Conservation (phyloP, 805 yeast species). For the Torulaspora indica region DNA sequence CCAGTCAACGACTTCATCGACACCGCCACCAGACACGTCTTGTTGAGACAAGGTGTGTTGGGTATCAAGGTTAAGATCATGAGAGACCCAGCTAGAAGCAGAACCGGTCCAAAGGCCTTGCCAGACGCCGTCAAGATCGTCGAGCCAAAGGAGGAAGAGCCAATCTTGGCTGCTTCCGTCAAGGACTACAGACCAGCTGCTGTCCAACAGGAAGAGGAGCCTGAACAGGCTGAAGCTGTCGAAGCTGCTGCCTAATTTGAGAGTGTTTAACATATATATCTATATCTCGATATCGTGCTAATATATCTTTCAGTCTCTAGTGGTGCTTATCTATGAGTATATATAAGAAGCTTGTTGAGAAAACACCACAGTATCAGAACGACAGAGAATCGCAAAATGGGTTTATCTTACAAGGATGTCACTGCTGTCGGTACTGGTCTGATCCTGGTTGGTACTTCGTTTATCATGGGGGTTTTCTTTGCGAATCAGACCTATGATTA, state of each 20-base stretch:
- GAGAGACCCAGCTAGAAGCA: conserved; percentile 94
- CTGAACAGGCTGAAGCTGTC: conserved; percentile 14
- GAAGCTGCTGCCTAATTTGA: conserved; percentile 20
- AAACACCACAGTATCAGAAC: too few relatives aligned
- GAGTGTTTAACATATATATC: conserved; percentile 1
- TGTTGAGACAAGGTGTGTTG: conserved; percentile 99
- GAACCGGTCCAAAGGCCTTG: conserved; percentile 80
- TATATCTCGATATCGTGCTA: not conserved
- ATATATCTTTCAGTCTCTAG: not conserved
- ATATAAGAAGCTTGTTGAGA: not conserved
- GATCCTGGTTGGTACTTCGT: conserved; percentile 50
- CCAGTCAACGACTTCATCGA: conserved; percentile 99
- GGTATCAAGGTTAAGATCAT: conserved; percentile 99
- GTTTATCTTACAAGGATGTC: conserved; percentile 27
- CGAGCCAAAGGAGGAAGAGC: conserved; percentile 94
- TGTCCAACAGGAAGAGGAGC: conserved; percentile 19
- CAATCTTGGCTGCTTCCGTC: conserved; percentile 73
- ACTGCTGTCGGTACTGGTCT: conserved; percentile 32
- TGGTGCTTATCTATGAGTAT: not conserved
- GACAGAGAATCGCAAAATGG: conserved; percentile 1
- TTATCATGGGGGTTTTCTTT: conserved; percentile 73
- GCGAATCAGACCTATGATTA: conserved; percentile 80
- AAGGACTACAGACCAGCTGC: conserved; percentile 58
- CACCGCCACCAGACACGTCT: conserved; percentile 98
- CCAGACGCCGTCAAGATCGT: conserved; percentile 91